Evolutionary conservation across 2,329 filamentous ascomycete genomes (phyloP), one percentile per base, ranked within the genome.

Genomic region (Cercospora berteroae): DNA sequence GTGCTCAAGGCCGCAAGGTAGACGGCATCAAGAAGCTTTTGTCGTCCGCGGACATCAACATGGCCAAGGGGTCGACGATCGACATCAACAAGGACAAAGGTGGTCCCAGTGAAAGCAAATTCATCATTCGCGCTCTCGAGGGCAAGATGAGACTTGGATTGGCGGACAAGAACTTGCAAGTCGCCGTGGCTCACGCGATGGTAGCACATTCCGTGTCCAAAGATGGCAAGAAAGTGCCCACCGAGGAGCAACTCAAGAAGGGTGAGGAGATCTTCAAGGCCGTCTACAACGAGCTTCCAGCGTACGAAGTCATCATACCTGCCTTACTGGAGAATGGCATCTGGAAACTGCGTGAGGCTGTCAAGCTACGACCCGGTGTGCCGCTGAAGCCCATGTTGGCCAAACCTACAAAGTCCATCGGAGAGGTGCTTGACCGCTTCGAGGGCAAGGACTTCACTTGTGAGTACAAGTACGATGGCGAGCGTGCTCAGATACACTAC

Each of bases 381-480:
- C 95, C 95, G 0, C 84, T 99, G 67, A 99, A 99, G 80, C 95
- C 95, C 74, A 99, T 99, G 95, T 85, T 99, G 82, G 95, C 95
- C 20, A 98, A 98, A 76, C 95, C 95, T 3, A 99, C 95, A 9
- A 99, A 99, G 79, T 94, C 95, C 5, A 97, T 99, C 74, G 97
- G 94, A 0, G 95, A 99, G 80, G 95, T 99, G 0, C 85, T 99
- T 10, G 94, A 99, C 79, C 91, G 95, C 5, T 99, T 99, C 72
- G 95, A 98, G 77, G 89, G 91, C 70, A 95, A 97, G 77, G 91
- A 90, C 27, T 99, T 99, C 76, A 98, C 95, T 1, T 99, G 95
- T 81, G 95, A 99, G 79, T 99, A 96, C 85, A 99, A 99, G 80
- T 99, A 99, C 76, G 95, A 99, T 75, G 95, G 95, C 59, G 95